A percentile compares a stretch with the other conserved stretches of the same genome.
These are phyloP conservation scores for Pleurotus tuber-regium DNA, from an alignment of 768 basidiomycete genomes.

Conservation along the genomic window DNA sequence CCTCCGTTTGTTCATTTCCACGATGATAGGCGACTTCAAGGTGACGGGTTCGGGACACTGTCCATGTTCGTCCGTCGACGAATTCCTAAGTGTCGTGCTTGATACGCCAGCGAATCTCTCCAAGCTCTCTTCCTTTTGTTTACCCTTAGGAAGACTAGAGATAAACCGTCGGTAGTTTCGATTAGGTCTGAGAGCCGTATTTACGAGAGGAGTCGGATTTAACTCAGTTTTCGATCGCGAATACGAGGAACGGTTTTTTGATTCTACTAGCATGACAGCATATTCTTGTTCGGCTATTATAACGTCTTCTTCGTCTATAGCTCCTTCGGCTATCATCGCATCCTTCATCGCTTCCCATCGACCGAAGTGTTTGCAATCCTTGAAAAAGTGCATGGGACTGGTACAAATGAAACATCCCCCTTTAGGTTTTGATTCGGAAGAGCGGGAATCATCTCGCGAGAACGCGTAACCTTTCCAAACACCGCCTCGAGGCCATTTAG, in stretches of 20 bases:
- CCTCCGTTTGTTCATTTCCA: not conserved
- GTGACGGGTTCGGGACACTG: too few species aligned
- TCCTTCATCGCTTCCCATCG: too few species aligned
- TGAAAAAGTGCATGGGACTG: constrained; percentile 18
- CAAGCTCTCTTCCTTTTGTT: too few species aligned
- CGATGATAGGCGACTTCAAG: not conserved
- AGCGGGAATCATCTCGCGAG: not conserved
- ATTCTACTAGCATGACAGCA: constrained; percentile 10
- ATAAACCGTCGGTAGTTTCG: not conserved
- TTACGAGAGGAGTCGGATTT: not conserved
- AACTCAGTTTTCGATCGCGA: not conserved
- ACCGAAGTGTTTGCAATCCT: constrained; percentile 21
- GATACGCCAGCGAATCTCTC: too few species aligned
- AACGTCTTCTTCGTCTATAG: constrained; percentile 2
- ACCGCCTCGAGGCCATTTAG: not conserved
- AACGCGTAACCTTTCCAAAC: not conserved
- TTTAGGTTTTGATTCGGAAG: not conserved
- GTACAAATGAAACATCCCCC: too few species aligned
- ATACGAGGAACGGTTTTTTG: not conserved
- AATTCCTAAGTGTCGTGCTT: not conserved
- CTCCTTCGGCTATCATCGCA: too few species aligned
- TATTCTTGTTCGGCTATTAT: constrained; percentile 12
- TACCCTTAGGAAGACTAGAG: not conserved
- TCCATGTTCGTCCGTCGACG: too few species aligned
- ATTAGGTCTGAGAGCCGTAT: not conserved